These are phyloP conservation scores for Podospora comata DNA, from an alignment of 495 filamentous ascomycete species.

Conservation along the genomic window DNA sequence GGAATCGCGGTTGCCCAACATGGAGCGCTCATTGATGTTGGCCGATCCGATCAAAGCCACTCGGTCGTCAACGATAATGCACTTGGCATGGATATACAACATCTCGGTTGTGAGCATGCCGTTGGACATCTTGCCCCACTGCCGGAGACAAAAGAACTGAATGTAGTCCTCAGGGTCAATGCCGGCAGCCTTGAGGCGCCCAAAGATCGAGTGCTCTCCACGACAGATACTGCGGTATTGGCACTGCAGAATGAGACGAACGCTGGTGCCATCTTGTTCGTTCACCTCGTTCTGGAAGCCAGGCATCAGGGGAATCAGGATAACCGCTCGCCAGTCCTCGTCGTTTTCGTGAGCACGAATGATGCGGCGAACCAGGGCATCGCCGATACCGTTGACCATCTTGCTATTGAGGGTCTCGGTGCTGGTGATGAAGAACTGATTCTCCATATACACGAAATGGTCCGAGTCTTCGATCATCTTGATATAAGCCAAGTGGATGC, in stretches of 20 bases:
- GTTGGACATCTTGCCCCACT: constrained; percentile 91
- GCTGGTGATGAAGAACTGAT: constrained; percentile 97
- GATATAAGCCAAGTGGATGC: constrained; percentile 93
- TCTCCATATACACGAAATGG: constrained; percentile 98
- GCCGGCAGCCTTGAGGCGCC: constrained; percentile 69
- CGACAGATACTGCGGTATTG: constrained; percentile 97
- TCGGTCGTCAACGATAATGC: constrained; percentile 93
- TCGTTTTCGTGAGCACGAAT: constrained; percentile 76
- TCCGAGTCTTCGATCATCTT: constrained; percentile 93
- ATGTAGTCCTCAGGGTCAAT: constrained; percentile 98
- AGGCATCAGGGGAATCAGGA: constrained; percentile 93
- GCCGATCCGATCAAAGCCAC: constrained; percentile 94
- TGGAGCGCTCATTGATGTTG: constrained; percentile 98
- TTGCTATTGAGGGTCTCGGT: constrained; percentile 82
- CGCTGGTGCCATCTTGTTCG: constrained; percentile 85
- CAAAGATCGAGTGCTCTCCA: constrained; percentile 90
- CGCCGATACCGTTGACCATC: constrained; percentile 91
- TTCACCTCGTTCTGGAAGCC: constrained; percentile 98
- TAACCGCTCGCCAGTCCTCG: constrained; percentile 91
- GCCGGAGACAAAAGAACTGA: constrained; percentile 85
- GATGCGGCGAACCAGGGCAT: constrained; percentile 90
- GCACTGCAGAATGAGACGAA: constrained; percentile 95
- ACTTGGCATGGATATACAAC: constrained; percentile 97
- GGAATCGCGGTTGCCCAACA: constrained; percentile 87
- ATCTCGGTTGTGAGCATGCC: constrained; percentile 87